These are phyloP conservation scores for Aspergillus sp. DNA, from an alignment of 2,329 filamentous ascomycete species.

Conservation along the genomic window DNA sequence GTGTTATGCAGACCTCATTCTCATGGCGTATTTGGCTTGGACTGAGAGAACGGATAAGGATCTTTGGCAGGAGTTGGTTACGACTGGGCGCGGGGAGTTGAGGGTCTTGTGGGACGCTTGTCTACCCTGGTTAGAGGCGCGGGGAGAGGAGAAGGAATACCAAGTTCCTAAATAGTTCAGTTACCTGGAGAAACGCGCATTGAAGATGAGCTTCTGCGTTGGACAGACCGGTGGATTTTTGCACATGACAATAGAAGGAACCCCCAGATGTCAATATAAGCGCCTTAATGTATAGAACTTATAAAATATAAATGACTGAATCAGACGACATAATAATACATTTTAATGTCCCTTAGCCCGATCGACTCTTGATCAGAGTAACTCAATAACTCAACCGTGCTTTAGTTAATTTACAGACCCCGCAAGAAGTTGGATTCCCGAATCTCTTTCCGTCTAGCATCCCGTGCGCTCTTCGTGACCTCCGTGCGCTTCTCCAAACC, in stretches of 20 bases:
- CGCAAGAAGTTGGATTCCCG: conserved; percentile 43
- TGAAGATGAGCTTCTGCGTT: too few species aligned
- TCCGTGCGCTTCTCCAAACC: conserved; percentile 32
- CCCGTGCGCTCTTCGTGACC: conserved; percentile 38
- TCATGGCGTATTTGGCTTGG: conserved; percentile 19
- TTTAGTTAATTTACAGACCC: conserved; percentile 29
- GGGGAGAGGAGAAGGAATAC: conserved; percentile 29
- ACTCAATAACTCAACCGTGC: not conserved
- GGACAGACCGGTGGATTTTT: too few species aligned
- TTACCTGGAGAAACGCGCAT: too few species aligned
- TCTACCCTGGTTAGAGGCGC: conserved; percentile 24
- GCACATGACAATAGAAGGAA: not conserved
- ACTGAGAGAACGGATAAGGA: conserved; percentile 15
- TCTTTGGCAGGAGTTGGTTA: conserved; percentile 17
- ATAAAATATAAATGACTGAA: conserved; percentile 16
- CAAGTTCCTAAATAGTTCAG: conserved; percentile 8
- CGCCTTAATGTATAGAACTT: conserved; percentile 4
- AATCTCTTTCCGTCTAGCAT: conserved; percentile 39
- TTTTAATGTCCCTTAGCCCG: conserved; percentile 8
- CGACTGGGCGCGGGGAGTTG: conserved; percentile 21
- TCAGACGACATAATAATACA: conserved; percentile 26
- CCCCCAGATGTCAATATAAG: conserved; percentile 2
- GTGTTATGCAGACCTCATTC: conserved; percentile 24
- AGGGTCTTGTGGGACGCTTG: conserved; percentile 22
- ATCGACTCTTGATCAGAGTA: conserved; percentile 4